A percentile compares a stretch with the other conserved stretches of the same genome.
These are phyloP conservation scores for Fonsecaea monophora DNA, from an alignment of 2,329 filamentous ascomycete species.

Conservation along the genomic window DNA sequence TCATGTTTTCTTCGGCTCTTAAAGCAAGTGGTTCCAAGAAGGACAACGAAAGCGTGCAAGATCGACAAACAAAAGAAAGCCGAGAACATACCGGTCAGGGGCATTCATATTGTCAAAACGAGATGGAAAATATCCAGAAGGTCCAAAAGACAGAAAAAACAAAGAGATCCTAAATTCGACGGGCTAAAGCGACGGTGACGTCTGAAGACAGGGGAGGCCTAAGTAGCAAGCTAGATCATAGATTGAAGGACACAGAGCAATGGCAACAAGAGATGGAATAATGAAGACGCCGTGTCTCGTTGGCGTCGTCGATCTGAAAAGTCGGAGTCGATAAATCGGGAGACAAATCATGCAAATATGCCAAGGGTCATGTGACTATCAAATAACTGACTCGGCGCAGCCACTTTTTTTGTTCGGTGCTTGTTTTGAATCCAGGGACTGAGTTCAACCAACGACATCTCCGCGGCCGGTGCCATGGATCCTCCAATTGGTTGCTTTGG, in stretches of 20 bases:
- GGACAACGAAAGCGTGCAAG: conserved; percentile 5
- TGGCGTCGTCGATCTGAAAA: neutral
- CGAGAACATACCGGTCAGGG: conserved; percentile 37
- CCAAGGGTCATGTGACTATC: conserved; percentile 2
- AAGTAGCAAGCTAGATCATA: neutral
- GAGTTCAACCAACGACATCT: neutral
- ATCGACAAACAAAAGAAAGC: neutral
- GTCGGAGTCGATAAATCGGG: neutral
- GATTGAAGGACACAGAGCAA: neutral
- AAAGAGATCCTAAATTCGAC: neutral
- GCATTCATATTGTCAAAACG: conserved; percentile 33
- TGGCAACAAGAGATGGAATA: neutral
- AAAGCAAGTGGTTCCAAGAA: neutral
- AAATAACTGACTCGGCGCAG: neutral
- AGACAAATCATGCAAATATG: conserved; percentile 15
- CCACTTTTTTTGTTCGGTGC: neutral
- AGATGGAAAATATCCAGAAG: conserved; percentile 18
- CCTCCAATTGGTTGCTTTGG: neutral
- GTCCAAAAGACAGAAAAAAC: neutral
- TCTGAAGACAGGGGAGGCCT: neutral
- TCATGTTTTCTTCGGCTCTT: neutral
- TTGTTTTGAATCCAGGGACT: neutral
- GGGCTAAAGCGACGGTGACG: neutral
- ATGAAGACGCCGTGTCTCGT: neutral
- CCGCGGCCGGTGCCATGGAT: neutral